Evolutionary conservation across 2,329 filamentous ascomycete species (phyloP), one percentile per base, ranked within the genome.

Genomic region (Penicillium sp.): DNA sequence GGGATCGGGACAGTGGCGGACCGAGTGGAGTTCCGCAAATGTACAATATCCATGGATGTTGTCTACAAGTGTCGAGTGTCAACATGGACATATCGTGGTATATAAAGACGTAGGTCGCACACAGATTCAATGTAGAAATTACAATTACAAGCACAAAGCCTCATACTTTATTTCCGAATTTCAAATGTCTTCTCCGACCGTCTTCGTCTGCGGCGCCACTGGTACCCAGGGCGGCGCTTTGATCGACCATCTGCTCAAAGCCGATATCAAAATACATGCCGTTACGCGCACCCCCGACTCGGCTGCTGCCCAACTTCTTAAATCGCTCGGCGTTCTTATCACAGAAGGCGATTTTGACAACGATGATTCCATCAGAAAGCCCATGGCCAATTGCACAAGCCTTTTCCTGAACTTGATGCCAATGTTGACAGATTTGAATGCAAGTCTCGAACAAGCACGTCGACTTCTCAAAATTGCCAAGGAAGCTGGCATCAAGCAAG

Each of bases 141-240:
- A 3, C 8, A 35, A 13, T 15, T 35, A 17, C 36, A 19, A 38
- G 8, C 17, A n/a, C 8, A 19, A n/a, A n/a, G 15, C 15, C 15
- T 43, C 27, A 29, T 29, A 29, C 51, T 49, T 33, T 27, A n/a
- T n/a, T n/a, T 36, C 17, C 17, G 9, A 38, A 19, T 27, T 36
- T 52, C 36, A 41, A 59, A 66, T 64, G 61, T 48, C 57, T 27
- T 44, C 58, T 29, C 53, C 54, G 12, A 55, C 54, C 29, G 64
- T 68, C 44, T 72, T 71, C 53, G 64, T 72, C 47, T 71, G 65
- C 49, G 64, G 64, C 49, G 63, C 72, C 31, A 71, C 65, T 61
- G 77, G 73, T 42, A 71, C 53, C 59, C 70, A 60, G 70, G 70
- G 69, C 31, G 64, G 66, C 23, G 68, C 68, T 41, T 59, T 73